These are phyloP conservation scores for Sideroxylon spinosum DNA, from an alignment of 179 eudicot species.

Conservation along the genomic window DNA sequence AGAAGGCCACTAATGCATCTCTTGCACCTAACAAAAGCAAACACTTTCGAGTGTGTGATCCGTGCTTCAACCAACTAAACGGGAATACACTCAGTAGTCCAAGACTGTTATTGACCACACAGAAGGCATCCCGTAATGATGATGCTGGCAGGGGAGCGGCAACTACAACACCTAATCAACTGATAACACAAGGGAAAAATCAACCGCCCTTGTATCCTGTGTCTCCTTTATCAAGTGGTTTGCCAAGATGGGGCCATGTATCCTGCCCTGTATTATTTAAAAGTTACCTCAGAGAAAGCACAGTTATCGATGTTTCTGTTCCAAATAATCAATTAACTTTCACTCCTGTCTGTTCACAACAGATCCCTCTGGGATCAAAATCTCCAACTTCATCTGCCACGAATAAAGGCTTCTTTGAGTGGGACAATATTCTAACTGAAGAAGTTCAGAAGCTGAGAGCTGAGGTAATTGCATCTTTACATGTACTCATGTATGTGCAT, in stretches of 20 bases:
- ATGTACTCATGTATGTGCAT: not conserved
- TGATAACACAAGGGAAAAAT: conserved; percentile 11
- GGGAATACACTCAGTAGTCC: conserved; percentile 26
- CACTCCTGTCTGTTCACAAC: conserved; percentile 18
- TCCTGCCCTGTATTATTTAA: conserved; percentile 25
- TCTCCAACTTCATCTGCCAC: conserved; percentile 17
- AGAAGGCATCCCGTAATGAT: conserved; percentile 16
- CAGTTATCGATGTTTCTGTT: not conserved
- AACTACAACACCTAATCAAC: conserved; percentile 12
- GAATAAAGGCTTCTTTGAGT: conserved; percentile 28
- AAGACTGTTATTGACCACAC: conserved; percentile 31
- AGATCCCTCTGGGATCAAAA: conserved; percentile 5
- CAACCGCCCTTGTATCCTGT: conserved; percentile 6
- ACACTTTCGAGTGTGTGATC: conserved; percentile 67
- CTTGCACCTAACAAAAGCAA: conserved; percentile 60
- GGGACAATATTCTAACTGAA: conserved; percentile 42
- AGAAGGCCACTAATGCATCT: conserved; percentile 56
- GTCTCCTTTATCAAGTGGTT: conserved; percentile 10
- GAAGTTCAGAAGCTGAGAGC: conserved; percentile 56
- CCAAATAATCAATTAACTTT: conserved; percentile 15
- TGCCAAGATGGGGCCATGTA: conserved; percentile 40
- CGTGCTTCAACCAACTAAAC: conserved; percentile 45
- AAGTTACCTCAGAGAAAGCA: not conserved
- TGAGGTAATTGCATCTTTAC: conserved; percentile 37
- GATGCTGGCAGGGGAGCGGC: conserved; percentile 15